Evolutionary conservation across 441 rosid species (phyloP).

Genomic region (Euphorbia celastroides): DNA sequence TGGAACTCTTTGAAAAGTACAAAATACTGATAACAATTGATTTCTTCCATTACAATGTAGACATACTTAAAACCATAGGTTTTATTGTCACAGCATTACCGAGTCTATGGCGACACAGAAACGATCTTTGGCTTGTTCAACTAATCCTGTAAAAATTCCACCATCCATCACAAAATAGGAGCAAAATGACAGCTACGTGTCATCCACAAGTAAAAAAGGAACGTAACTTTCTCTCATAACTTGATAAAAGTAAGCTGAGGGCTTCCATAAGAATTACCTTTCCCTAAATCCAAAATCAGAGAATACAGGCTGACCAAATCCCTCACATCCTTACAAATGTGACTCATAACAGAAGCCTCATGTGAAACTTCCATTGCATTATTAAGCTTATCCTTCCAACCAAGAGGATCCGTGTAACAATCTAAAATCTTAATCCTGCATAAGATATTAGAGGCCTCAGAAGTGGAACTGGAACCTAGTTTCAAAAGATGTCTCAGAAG

Average conservation of each 20-base stretch:
- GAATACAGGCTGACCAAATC: constrained; percentile 49
- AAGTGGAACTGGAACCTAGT: too few species aligned
- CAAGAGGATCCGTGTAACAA: constrained; percentile 84
- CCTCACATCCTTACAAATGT: constrained; percentile 45
- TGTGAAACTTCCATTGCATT: constrained; percentile 15
- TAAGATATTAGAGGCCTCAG: background rate
- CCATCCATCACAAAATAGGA: background rate
- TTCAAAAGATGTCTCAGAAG: too few species aligned
- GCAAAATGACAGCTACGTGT: constrained; percentile 8
- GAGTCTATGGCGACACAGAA: constrained; percentile 74
- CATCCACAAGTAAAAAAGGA: background rate
- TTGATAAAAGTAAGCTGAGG: constrained; percentile 4
- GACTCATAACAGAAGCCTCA: constrained; percentile 28
- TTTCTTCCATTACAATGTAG: background rate
- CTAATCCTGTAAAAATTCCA: constrained; percentile 37
- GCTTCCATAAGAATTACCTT: constrained; percentile 34
- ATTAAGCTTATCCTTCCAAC: constrained; percentile 61
- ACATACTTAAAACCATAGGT: constrained; percentile 6
- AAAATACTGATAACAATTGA: background rate
- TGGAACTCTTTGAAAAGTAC: background rate
- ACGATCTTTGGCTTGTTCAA: constrained; percentile 48
- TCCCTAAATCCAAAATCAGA: constrained; percentile 60
- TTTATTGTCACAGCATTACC: constrained; percentile 31
- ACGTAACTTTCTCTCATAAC: background rate
- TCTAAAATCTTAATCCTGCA: constrained; percentile 77